Evolutionary conservation across 208 protist genomes (phyloP).

Genomic region (Leishmania aethiopica): DNA sequence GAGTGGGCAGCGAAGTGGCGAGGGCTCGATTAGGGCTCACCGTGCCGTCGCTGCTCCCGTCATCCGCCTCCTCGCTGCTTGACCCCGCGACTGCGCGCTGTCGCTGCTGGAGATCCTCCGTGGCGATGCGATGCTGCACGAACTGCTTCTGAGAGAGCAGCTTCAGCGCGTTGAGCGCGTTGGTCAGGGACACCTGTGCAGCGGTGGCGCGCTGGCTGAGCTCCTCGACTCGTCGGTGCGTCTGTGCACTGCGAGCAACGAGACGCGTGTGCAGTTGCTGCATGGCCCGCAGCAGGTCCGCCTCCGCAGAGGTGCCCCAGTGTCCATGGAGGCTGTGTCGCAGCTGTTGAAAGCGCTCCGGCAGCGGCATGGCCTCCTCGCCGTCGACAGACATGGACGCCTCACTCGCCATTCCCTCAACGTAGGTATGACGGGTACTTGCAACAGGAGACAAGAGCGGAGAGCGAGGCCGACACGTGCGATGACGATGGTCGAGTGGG

Average conservation of each 20-base stretch:
- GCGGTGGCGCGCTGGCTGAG: conserved; percentile 36
- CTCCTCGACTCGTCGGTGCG: conserved; percentile 32
- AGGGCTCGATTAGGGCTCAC: neutral
- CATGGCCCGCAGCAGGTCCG: conserved; percentile 44
- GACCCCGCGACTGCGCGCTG: neutral
- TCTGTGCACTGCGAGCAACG: conserved; percentile 20
- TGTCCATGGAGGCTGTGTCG: conserved; percentile 28
- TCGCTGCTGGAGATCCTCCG: conserved; percentile 35
- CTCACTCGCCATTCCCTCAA: neutral
- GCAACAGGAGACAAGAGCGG: neutral
- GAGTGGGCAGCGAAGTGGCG: neutral
- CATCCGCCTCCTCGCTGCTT: conserved; percentile 17
- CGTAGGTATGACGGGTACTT: neutral
- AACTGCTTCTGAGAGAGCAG: conserved; percentile 73
- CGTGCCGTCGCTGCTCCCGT: neutral
- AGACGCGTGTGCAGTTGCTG: conserved; percentile 46
- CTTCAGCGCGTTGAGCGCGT: conserved; percentile 61
- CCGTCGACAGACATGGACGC: conserved; percentile 1
- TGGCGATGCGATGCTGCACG: conserved; percentile 76
- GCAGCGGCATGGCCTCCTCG: conserved; percentile 10
- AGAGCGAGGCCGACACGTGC: neutral
- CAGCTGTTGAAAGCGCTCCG: conserved; percentile 28
- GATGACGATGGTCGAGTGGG: neutral
- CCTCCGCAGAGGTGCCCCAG: conserved; percentile 56
- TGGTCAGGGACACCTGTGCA: conserved; percentile 43